Evolutionary conservation across 192 early-diverging fungal species (phyloP).

Genomic region (Dissophora globulifera): DNA sequence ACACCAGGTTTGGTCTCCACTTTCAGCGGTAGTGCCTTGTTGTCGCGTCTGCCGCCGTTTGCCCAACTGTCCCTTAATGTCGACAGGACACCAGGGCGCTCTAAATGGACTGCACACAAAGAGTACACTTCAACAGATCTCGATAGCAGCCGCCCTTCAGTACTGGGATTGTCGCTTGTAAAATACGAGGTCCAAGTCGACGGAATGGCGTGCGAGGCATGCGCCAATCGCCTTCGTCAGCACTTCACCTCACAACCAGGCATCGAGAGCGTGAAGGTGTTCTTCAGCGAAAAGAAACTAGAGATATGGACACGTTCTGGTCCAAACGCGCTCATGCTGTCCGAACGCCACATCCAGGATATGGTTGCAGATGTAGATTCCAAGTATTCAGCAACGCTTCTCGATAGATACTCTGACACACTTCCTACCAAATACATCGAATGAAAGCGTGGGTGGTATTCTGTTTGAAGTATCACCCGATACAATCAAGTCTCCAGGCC

Average conservation of each 20-base stretch:
- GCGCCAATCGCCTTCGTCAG: conserved; percentile 61
- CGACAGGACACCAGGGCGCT: no score
- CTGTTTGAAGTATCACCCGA: no score
- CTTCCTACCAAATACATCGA: no score
- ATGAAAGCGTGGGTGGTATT: no score
- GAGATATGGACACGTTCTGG: conserved; percentile 19
- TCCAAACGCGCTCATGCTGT: conserved; percentile 7
- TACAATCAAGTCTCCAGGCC: no score
- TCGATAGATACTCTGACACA: conserved; percentile 4
- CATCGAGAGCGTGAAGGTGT: conserved; percentile 52
- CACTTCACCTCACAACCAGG: conserved; percentile 20
- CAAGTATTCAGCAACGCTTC: conserved; percentile 11
- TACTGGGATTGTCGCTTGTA: conserved; percentile 5
- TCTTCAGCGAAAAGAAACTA: conserved; percentile 47
- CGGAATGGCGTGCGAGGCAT: conserved; percentile 62
- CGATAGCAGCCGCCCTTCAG: no score
- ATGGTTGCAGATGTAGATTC: conserved; percentile 31
- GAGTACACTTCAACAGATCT: no score
- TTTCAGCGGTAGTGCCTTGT: neutral
- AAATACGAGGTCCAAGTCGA: conserved; percentile 51
- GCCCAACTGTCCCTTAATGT: neutral
- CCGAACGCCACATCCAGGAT: conserved; percentile 8
- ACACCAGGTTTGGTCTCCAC: neutral
- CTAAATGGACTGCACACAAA: no score
- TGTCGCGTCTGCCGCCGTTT: neutral